These are phyloP conservation scores for Babesia ovata DNA, from an alignment of 169 alveolate species.

Conservation along the genomic window DNA sequence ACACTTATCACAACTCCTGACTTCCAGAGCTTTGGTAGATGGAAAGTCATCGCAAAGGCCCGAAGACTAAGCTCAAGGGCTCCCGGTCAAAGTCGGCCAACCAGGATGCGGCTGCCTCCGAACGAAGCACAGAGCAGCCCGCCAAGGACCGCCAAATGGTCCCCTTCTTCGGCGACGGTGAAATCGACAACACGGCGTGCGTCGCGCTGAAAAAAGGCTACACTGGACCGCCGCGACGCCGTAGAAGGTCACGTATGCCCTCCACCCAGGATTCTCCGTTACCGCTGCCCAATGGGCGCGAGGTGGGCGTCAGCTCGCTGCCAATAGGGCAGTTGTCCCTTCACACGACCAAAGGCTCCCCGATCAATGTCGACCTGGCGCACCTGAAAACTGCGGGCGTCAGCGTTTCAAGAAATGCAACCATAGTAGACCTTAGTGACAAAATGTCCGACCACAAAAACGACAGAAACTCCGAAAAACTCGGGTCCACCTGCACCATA, in stretches of 20 bases:
- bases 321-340: slow-evolving; percentile 21
- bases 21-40: not conserved
- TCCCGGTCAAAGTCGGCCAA: not conserved
- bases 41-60: not conserved
- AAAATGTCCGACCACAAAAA: not conserved
- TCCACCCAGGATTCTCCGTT: not conserved
- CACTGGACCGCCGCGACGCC: not conserved
- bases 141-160: slow-evolving; percentile 5
- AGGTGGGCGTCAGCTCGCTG: slow-evolving; percentile 18
- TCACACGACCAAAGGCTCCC: not conserved
- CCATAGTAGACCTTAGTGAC: not conserved
- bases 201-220: not conserved
- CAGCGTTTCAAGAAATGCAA: not conserved
- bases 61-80: not conserved
- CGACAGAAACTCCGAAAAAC: slow-evolving; percentile 13
- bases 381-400: not conserved
- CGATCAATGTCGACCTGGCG: not conserved
- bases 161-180: slow-evolving; percentile 29
- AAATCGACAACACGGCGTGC: not conserved
- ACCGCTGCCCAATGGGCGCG: not conserved
- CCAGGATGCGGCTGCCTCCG: not conserved
- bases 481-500: not conserved
- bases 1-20: no score
- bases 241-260: not conserved
- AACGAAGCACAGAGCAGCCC: not conserved